These are phyloP conservation scores for Phylloboletellus chloephorus DNA, from an alignment of 1,284 basidiomycete genomes.

Conservation along the genomic window DNA sequence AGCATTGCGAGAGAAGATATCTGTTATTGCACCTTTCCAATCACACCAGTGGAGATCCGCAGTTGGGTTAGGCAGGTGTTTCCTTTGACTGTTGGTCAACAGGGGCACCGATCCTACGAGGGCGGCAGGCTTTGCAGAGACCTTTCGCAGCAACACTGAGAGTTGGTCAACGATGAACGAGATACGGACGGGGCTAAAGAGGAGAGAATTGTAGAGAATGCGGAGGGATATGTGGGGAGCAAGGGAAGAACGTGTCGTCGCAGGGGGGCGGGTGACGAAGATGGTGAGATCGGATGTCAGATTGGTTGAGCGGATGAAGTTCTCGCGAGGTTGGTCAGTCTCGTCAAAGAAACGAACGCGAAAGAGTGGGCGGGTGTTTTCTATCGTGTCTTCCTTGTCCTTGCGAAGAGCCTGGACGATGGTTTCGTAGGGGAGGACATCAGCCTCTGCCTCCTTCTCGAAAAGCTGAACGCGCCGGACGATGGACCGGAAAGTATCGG, in stretches of 20 bases:
- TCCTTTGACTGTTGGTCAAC: constrained; percentile 69
- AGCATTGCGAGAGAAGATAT: constrained; percentile 86
- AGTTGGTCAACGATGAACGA: constrained; percentile 83
- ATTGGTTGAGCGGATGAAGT: constrained; percentile 75
- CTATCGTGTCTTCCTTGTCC: constrained; percentile 53
- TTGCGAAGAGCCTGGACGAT: constrained; percentile 74
- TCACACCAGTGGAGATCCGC: constrained; percentile 95
- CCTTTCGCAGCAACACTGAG: constrained; percentile 72
- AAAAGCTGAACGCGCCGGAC: constrained; percentile 82
- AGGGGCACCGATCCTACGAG: constrained; percentile 75
- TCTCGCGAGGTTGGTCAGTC: constrained; percentile 68
- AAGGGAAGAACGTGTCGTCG: constrained; percentile 67
- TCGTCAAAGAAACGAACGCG: constrained; percentile 96
- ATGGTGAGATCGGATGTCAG: constrained; percentile 91
- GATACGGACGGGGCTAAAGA: constrained; percentile 83
- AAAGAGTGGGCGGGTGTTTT: constrained; percentile 68
- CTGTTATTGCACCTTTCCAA: constrained; percentile 93
- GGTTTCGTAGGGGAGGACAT: constrained; percentile 79
- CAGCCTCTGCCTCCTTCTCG: constrained; percentile 80
- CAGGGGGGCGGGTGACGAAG: constrained; percentile 62
- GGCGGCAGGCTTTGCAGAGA: constrained; percentile 56
- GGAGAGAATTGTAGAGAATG: constrained; percentile 90
- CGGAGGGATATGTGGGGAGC: constrained; percentile 80
- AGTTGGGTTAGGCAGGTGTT: constrained; percentile 77
- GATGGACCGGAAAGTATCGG: constrained; percentile 89